phyloP scores from a whole-genome alignment of 805 yeast species.

The Candida coquimbonensis region DNA sequence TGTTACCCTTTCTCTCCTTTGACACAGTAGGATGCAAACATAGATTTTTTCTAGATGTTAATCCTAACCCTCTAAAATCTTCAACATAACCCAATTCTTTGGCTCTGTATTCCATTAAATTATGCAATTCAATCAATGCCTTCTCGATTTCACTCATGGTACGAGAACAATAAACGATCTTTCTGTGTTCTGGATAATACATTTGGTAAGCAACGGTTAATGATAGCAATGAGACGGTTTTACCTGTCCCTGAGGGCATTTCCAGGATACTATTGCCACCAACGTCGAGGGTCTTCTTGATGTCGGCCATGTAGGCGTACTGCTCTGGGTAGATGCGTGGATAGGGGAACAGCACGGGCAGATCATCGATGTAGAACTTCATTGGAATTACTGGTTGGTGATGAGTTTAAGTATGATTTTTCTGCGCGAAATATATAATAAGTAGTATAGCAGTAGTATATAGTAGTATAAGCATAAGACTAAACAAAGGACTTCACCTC shows the following conservation, averaged over 20 bases:
- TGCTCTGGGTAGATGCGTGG: slow-evolving; percentile 98
- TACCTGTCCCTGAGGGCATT: slow-evolving; percentile 99
- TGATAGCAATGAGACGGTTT: slow-evolving; percentile 86
- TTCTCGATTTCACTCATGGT: slow-evolving; percentile 99
- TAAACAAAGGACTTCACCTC: slow-evolving; percentile 89
- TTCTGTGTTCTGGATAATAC: slow-evolving; percentile 89
- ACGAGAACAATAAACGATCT: slow-evolving; percentile 96
- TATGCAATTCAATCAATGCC: slow-evolving; percentile 85
- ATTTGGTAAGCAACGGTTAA: slow-evolving; percentile 92
- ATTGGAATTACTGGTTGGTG: slow-evolving; percentile 4
- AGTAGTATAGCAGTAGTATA: no score
- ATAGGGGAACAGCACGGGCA: slow-evolving; percentile 93
- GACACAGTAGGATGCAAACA: slow-evolving; percentile 87
- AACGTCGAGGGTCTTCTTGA: slow-evolving; percentile 86
- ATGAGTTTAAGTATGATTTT: neutral
- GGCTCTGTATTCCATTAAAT: slow-evolving; percentile 80
- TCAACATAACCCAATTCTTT: slow-evolving; percentile 80
- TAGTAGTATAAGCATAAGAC: slow-evolving; percentile 1
- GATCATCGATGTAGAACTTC: slow-evolving; percentile 81
- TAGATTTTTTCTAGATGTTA: slow-evolving; percentile 89
- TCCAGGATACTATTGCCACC: slow-evolving; percentile 96
- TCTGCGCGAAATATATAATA: neutral
- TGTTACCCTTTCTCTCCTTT: slow-evolving; percentile 81
- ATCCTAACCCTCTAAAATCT: slow-evolving; percentile 89
- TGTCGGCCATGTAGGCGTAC: slow-evolving; percentile 95